phyloP scores from a whole-genome alignment of 306 rosid species.

The Citrullus colocynthis region DNA sequence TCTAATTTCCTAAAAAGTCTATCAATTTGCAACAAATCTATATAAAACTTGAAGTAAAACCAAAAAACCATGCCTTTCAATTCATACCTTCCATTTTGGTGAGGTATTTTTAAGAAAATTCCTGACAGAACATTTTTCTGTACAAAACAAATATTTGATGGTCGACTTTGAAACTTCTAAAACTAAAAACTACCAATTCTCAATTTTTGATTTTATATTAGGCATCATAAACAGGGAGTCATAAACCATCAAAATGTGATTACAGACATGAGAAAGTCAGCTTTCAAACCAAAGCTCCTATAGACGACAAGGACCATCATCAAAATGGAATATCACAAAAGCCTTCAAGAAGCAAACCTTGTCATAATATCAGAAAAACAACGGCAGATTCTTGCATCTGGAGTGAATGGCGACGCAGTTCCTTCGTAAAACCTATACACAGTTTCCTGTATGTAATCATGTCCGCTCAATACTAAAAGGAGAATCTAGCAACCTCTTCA shows the following conservation, averaged over 20 bases:
- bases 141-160: not conserved
- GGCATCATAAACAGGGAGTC: not conserved
- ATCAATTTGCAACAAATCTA: too few relatives aligned
- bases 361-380: not conserved
- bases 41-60: too few relatives aligned
- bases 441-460: not conserved
- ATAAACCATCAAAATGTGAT: not conserved
- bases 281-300: not conserved
- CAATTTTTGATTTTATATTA: not conserved
- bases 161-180: not conserved
- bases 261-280: not conserved
- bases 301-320: not conserved
- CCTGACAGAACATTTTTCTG: too few relatives aligned
- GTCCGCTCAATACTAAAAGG: conserved; percentile 11
- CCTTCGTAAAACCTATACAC: not conserved
- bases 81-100: too few relatives aligned
- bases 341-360: not conserved
- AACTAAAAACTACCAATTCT: not conserved
- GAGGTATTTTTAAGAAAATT: too few relatives aligned
- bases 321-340: not conserved
- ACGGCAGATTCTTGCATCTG: not conserved
- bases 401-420: not conserved
- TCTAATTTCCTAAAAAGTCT: too few relatives aligned
- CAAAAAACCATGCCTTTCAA: too few relatives aligned
- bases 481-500: conserved; percentile 38